Evolutionary conservation across 2,329 filamentous ascomycete genomes (phyloP), one percentile per base, ranked within the genome.

Genomic region (Talaromyces sp.): DNA sequence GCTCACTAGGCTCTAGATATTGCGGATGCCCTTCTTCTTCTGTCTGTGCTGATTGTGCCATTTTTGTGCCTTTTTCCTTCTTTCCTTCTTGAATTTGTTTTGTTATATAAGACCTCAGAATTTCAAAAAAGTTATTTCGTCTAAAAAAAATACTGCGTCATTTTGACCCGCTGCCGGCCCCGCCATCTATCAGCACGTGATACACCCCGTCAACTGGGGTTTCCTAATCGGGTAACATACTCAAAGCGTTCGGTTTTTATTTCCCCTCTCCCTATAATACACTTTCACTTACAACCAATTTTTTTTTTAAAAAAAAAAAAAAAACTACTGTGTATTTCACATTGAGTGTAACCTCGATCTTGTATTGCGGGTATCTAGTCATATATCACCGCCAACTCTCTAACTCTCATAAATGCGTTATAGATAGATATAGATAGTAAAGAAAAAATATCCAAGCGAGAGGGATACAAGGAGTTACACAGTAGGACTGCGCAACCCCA

Each of bases 1-100:
- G 85, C 73, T 85, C 72, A 81, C 84, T 96, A 19, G 92, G 91
- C 66, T 89, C 84, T 28, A 96, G 87, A 68, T 89, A 85, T 1
- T 77, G 77, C n/a, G 88, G 88, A 63, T 62, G 60, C 19, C 55
- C 49, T 39, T 39, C 42, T 5, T 52, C 30, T 32, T 15, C 42
- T 44, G 0, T 47, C 19, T 4, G 44, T 22, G 44, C 4, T 13
- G 44, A 25, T 47, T 47, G 44, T 11, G 22, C 1, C 44, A 47
- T 47, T 47, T 11, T 25, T 30, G 25, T 44, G 30, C 51, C 6
- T 15, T 49, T 25, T 52, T 57, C 15, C 11, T 52, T 33, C n/a
- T 53, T 39, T 28, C 6, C 7, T 30, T 22, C 32, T 30, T 25
- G 19, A 27, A 27, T n/a, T 15, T 15, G 2, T 5, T 36, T 36